Conservation (phyloP, 2,329 filamentous ascomycete genomes). For the Aspergillus nomiae region DNA sequence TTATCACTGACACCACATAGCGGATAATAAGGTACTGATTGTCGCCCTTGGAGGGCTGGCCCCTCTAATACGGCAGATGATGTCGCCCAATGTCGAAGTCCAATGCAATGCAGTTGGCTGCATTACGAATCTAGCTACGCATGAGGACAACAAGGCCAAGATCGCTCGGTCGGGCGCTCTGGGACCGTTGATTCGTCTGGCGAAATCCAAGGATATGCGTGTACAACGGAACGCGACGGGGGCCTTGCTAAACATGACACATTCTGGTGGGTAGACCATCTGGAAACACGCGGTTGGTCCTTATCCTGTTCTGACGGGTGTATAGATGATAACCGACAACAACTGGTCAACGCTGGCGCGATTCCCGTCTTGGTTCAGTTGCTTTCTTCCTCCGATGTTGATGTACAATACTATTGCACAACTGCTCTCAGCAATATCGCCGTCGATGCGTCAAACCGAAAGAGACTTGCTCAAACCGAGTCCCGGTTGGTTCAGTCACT, state of each 20-base stretch:
- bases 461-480: constrained; percentile 87
- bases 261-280: constrained; percentile 70
- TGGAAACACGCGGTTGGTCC: background rate
- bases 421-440: constrained; percentile 98
- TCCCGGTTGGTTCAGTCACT: constrained; percentile 89
- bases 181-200: constrained; percentile 83
- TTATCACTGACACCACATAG: constrained; percentile 58
- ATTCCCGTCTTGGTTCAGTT: constrained; percentile 96
- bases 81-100: constrained; percentile 95
- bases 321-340: constrained; percentile 92
- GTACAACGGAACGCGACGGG: constrained; percentile 97
- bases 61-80: constrained; percentile 96
- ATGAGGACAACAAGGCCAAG: constrained; percentile 99
- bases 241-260: constrained; percentile 97
- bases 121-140: constrained; percentile 96
- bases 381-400: constrained; percentile 87
- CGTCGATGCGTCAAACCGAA: constrained; percentile 86
- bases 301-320: constrained; percentile 22
- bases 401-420: constrained; percentile 99
- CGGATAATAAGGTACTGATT: constrained; percentile 96
- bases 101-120: constrained; percentile 99
- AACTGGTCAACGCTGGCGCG: constrained; percentile 95
- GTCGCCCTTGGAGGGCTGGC: constrained; percentile 87
- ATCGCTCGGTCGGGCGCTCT: constrained; percentile 94
- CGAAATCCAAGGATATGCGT: constrained; percentile 97